These are phyloP conservation scores for Physocladia obscura DNA, from an alignment of 192 early-diverging fungal genomes.

Conservation along the genomic window DNA sequence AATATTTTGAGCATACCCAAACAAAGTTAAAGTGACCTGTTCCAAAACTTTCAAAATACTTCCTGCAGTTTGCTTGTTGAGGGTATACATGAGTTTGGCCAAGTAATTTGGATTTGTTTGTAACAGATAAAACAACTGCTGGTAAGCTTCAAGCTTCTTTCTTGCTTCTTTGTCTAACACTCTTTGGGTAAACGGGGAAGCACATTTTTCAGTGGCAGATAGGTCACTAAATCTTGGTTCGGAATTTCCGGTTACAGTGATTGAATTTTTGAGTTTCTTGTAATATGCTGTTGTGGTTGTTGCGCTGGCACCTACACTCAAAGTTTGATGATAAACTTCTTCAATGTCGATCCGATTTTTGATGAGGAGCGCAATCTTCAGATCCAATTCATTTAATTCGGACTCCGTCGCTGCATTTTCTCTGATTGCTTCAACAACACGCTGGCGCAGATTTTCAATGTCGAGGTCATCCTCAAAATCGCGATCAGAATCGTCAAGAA, in stretches of 20 bases:
- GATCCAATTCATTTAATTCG: slow-evolving; percentile 84
- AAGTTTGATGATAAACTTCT: slow-evolving; percentile 77
- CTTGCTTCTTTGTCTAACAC: slow-evolving; percentile 84
- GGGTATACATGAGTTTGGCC: slow-evolving; percentile 78
- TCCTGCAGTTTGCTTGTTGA: slow-evolving; percentile 77
- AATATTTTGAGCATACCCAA: slow-evolving; percentile 95
- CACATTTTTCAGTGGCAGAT: slow-evolving; percentile 28
- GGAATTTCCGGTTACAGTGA: neutral
- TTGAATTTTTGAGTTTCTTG: slow-evolving; percentile 39
- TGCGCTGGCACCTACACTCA: slow-evolving; percentile 6
- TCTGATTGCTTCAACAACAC: slow-evolving; percentile 83
- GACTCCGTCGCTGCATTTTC: slow-evolving; percentile 80
- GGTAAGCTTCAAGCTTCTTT: slow-evolving; percentile 77
- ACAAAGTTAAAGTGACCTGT: slow-evolving; percentile 85
- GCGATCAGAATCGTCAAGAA: slow-evolving; percentile 85
- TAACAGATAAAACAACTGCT: slow-evolving; percentile 92
- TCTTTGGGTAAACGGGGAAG: slow-evolving; percentile 66
- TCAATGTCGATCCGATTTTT: slow-evolving; percentile 94
- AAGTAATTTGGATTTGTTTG: slow-evolving; percentile 96
- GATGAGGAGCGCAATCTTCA: slow-evolving; percentile 94
- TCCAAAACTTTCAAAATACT: slow-evolving; percentile 81
- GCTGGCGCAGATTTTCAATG: slow-evolving; percentile 80
- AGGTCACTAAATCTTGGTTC: neutral
- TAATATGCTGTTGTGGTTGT: slow-evolving; percentile 36
- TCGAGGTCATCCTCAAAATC: slow-evolving; percentile 93